A percentile compares a stretch with the other conserved stretches of the same genome.
Conservation (phyloP, 176 grass and related monocot species). For the Ananas comosus region DNA sequence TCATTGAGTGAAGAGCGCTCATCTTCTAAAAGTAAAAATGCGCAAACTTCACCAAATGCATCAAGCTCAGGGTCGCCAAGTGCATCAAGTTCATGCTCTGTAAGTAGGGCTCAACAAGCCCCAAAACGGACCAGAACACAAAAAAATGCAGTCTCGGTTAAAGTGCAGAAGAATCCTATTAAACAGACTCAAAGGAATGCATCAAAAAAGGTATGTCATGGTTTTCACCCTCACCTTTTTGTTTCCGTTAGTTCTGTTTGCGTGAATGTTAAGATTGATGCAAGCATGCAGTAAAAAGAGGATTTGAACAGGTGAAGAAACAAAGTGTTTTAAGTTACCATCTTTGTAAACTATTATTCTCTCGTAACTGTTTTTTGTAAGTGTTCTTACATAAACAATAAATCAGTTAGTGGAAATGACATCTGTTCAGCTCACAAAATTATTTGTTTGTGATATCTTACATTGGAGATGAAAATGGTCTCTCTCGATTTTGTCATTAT, state of each 20-base stretch:
- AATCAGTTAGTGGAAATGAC: no score
- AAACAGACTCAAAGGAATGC: neutral
- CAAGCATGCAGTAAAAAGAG: neutral
- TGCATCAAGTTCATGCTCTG: constrained; percentile 13
- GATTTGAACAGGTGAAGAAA: constrained; percentile 5
- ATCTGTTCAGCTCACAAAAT: neutral
- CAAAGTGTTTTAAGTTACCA: constrained; percentile 21
- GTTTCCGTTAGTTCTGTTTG: neutral
- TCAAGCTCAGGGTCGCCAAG: constrained; percentile 13
- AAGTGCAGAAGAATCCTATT: neutral
- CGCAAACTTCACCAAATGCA: constrained; percentile 16
- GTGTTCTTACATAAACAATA: neutral
- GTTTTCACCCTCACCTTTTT: neutral
- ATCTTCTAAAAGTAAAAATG: constrained; percentile 9
- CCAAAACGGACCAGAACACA: constrained; percentile 19
- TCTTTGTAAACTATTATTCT: neutral
- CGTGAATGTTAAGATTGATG: neutral
- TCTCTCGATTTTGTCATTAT: neutral
- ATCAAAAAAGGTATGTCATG: neutral
- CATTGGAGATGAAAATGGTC: neutral
- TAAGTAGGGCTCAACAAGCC: constrained; percentile 23
- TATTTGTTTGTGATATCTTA: neutral
- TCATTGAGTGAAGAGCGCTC: constrained; percentile 22
- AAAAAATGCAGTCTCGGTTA: constrained; percentile 6
- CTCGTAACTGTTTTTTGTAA: neutral